Evolutionary conservation across 805 yeast genomes (phyloP), one percentile per base, ranked within the genome.

Genomic region (Suhomyces sp.): DNA sequence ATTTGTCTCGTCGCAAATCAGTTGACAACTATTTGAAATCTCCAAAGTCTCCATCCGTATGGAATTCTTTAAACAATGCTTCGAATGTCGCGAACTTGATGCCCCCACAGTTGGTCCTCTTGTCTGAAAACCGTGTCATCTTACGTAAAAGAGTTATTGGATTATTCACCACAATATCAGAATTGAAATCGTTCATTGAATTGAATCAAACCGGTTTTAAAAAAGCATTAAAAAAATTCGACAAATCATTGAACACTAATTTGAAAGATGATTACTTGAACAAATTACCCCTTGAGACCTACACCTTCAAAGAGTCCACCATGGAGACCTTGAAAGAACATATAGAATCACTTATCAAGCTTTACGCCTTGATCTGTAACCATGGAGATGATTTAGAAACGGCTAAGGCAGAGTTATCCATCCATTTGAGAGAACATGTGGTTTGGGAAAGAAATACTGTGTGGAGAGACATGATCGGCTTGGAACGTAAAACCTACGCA

Each of bases 371-470:
- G 60, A 39, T 65, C 47, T 51, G 65, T 45, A 54, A 60, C 46
- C 66, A 72, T 28, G 53, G 57, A 2, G 38, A 46, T 15, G 56
- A 54, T 31, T 46, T 72, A 11, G 75, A 68, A 19, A 49, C 61
- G 7, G 77, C 79, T 21, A 72, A 63, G 45, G 57, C 70, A 3
- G 84, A 79, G 49, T 60, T 81, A 42, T 76, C 77, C 37, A 70
- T 80, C 2, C 77, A 72, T 42, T 60, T 74, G 38, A 61, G 77
- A 46, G 79, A 74, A 43, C 77, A 72, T 43, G 74, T 74, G 31
- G 77, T 74, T 3, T 74, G 76, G 73, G 78, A 74, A 49, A 58
- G 79, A 51, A 70, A 73, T 42, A 73, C 78, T 0, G 74, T 74
- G 10, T 74, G 79, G 79, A 66, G 74, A 48, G 77, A 73, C 43